Conservation (phyloP, 768 basidiomycete genomes). For the Lepiota venenata region DNA sequence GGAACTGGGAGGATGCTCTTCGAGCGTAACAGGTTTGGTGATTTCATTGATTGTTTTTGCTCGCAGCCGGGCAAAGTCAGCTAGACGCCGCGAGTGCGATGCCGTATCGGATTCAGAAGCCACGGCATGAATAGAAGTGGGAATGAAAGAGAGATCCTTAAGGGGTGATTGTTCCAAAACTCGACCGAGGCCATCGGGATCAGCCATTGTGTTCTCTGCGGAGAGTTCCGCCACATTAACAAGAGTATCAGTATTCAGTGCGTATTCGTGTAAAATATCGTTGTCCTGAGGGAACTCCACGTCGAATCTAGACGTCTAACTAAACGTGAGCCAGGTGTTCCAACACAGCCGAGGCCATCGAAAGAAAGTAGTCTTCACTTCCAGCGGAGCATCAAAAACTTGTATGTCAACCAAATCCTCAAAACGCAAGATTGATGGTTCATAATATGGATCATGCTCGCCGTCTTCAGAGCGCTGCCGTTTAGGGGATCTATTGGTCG, state of each 20-base stretch:
- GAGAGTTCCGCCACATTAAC: not conserved
- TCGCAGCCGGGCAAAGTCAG: conserved; percentile 37
- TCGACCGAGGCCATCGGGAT: not conserved
- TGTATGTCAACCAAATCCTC: not conserved
- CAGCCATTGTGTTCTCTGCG: not conserved
- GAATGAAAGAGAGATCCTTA: not conserved
- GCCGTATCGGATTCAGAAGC: conserved; percentile 19
- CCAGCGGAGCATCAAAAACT: not conserved
- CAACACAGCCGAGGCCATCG: not conserved
- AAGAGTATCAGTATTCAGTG: not conserved
- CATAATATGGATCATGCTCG: not conserved
- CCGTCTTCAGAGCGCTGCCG: not conserved
- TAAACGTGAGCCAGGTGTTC: not conserved
- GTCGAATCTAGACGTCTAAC: too few species aligned
- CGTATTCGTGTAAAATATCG: not conserved
- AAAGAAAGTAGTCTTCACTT: not conserved
- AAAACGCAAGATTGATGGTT: conserved; percentile 4
- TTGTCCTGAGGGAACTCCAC: not conserved
- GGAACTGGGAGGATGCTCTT: conserved; percentile 10
- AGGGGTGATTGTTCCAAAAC: not conserved
- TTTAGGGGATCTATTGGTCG: too few species aligned
- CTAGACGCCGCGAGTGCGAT: conserved; percentile 29
- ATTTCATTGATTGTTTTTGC: conserved; percentile 29
- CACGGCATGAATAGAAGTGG: not conserved
- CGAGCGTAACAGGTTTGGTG: not conserved